Percentiles rank a stretch among this genome's conserved stretches.
These are phyloP conservation scores for Puccinia hordei DNA, from an alignment of 1,284 basidiomycete species.

Conservation along the genomic window DNA sequence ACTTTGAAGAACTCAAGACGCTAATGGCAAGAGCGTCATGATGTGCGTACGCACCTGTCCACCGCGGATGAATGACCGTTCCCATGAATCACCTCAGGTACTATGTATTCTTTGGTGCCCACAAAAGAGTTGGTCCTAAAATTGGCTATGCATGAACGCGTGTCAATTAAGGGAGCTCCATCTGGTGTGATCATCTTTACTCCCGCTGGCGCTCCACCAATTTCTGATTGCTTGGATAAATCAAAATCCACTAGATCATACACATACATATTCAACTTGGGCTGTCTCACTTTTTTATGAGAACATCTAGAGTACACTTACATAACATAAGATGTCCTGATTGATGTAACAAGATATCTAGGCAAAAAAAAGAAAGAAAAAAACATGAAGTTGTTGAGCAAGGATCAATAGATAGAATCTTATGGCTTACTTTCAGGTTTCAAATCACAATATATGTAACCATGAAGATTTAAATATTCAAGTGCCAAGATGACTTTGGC, in stretches of 20 bases:
- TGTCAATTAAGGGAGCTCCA: slow-evolving; percentile 91
- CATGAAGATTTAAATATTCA: slow-evolving; percentile 98
- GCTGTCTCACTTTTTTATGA: too few relatives aligned
- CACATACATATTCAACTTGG: background rate
- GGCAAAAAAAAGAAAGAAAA: background rate
- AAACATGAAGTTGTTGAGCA: background rate
- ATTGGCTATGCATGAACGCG: slow-evolving; percentile 93
- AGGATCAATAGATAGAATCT: too few relatives aligned
- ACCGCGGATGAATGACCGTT: slow-evolving; percentile 97
- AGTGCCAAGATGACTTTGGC: slow-evolving; percentile 97
- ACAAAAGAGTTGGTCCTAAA: slow-evolving; percentile 99
- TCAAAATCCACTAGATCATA: slow-evolving; percentile 78
- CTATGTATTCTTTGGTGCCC: slow-evolving; percentile 98
- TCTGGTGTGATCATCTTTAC: slow-evolving; percentile 84
- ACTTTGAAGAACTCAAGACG: too few relatives aligned
- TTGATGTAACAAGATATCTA: slow-evolving; percentile 97
- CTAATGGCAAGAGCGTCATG: too few relatives aligned
- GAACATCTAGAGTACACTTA: background rate
- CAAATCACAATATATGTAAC: slow-evolving; percentile 98
- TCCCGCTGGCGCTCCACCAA: slow-evolving; percentile 75
- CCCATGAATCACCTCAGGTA: slow-evolving; percentile 96
- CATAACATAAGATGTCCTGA: slow-evolving; percentile 98
- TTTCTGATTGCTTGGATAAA: slow-evolving; percentile 87
- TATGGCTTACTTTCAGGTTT: slow-evolving; percentile 96
- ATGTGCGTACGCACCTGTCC: too few relatives aligned